Base-by-base conservation (phyloP, 2,329 filamentous ascomycete genomes). In the Samsoniella hepiali region DNA sequence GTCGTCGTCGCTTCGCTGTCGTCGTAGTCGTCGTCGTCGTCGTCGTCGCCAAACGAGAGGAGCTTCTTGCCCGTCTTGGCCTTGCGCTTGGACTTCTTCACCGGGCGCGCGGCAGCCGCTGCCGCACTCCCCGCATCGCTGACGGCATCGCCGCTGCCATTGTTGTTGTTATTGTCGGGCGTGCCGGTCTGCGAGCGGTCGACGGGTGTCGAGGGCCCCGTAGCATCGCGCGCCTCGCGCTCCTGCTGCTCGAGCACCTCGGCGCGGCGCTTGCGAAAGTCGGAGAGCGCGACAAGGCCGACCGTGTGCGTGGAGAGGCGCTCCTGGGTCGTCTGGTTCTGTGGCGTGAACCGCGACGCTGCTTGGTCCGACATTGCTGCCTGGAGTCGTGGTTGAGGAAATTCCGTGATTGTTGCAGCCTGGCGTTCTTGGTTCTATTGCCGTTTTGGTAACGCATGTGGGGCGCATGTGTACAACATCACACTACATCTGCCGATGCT, bases 201-300 rank as follows among this genome's bases (percentile, higher is more conserved):
- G 40, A 55, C 40, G 47, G 82, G 80, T 51, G 81, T 82, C 53
- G 79, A 77, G 64, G 76, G 74, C 68, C 73, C 74, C 62, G 76
- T 80, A 44, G 72, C 83, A 68, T 91, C 89, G 71, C 88, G 87
- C 13, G 86, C 88, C 71, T 95, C 91, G 71, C 90, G 86, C 72
- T 95, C 91, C 72, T 95, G 94, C 73, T 91, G 88, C 75, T 97
- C 94, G 55, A 97, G 81, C n/a, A 93, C 91, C 76, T 97, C 92
- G 69, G 93, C 93, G 76, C 94, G 91, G 65, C 95, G 88, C 79
- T 99, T 98, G 76, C 94, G 92, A 76, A 96, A 98, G 74, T 98
- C 95, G 68, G 91, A 92, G 50, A 97, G 88, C 64, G 91, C 87
- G 60, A 98, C 94, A 3, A 99, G 88, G 47, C 95, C 95, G 68